A percentile compares a stretch with the other conserved stretches of the same genome.
These are phyloP conservation scores for Fusarium sp. DNA, from an alignment of 2,329 filamentous ascomycete genomes.

Conservation along the genomic window DNA sequence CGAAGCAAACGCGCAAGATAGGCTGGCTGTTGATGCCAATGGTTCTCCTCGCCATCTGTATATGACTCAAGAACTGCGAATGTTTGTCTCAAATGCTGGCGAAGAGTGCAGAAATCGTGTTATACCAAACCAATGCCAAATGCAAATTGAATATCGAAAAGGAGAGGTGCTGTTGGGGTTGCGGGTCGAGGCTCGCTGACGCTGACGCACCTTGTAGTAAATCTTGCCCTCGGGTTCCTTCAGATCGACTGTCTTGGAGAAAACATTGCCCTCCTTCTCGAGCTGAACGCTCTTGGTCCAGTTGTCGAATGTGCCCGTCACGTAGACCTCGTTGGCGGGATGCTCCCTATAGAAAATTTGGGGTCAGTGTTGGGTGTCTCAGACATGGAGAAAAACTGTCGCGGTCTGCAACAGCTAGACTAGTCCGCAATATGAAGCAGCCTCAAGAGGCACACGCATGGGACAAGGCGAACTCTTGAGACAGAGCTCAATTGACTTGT, in stretches of 20 bases:
- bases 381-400: slow-evolving; percentile 27
- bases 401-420: slow-evolving; percentile 5
- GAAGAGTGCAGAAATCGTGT: not conserved
- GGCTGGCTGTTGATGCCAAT: not conserved
- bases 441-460: not conserved
- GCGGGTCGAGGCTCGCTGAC: slow-evolving; percentile 10
- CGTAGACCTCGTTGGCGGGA: slow-evolving; percentile 84
- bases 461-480: slow-evolving; percentile 1
- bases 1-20: slow-evolving; percentile 20
- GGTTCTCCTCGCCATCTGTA: slow-evolving; percentile 1
- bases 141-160: slow-evolving; percentile 14
- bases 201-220: slow-evolving; percentile 84
- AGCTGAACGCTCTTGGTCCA: slow-evolving; percentile 90
- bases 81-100: slow-evolving; percentile 9
- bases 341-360: slow-evolving; percentile 71
- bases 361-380: slow-evolving; percentile 37
- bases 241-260: slow-evolving; percentile 83
- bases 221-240: slow-evolving; percentile 74
- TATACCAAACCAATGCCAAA: slow-evolving; percentile 1
- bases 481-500: slow-evolving; percentile 26
- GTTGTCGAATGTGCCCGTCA: slow-evolving; percentile 94
- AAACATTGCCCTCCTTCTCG: slow-evolving; percentile 75
- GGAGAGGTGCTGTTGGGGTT: slow-evolving; percentile 7
- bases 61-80: not conserved
- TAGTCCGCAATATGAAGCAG: slow-evolving; percentile 19